Conservation (phyloP, 257 asterid genomes). For the Dorcoceras hygrometricum region DNA sequence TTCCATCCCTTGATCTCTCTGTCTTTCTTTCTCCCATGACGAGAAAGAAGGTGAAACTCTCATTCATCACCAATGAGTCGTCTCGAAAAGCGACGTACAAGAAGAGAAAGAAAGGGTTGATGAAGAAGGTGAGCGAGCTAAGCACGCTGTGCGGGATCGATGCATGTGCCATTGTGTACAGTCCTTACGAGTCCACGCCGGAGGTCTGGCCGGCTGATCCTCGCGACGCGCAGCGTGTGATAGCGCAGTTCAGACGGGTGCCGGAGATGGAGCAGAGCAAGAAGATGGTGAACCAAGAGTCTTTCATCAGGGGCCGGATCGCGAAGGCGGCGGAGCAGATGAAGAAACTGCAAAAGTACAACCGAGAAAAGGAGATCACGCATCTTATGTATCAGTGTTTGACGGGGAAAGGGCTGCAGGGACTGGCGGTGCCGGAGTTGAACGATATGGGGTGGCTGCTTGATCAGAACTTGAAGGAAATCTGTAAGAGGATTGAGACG, state of each 20-base stretch:
- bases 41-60: conserved; percentile 74
- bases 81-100: conserved; percentile 76
- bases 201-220: conserved; percentile 67
- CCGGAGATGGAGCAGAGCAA: conserved; percentile 95
- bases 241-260: conserved; percentile 69
- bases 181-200: conserved; percentile 64
- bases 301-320: conserved; percentile 56
- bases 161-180: conserved; percentile 70
- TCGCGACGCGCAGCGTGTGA: conserved; percentile 53
- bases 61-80: conserved; percentile 66
- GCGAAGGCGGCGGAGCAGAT: conserved; percentile 63
- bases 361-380: conserved; percentile 67
- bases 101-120: conserved; percentile 74
- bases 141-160: conserved; percentile 83
- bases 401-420: conserved; percentile 50
- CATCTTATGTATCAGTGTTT: conserved; percentile 66
- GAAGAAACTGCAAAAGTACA: conserved; percentile 63
- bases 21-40: conserved; percentile 39
- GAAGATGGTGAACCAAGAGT: conserved; percentile 82
- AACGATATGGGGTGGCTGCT: conserved; percentile 63
- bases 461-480: conserved; percentile 60
- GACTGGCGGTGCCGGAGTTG: conserved; percentile 45
- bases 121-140: conserved; percentile 76
- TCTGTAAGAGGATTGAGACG: conserved; percentile 50
- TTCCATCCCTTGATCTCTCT: background rate